Evolutionary conservation across 768 basidiomycete species (phyloP), one percentile per base, ranked within the genome.

Genomic region (Calocybe gangraenosa): DNA sequence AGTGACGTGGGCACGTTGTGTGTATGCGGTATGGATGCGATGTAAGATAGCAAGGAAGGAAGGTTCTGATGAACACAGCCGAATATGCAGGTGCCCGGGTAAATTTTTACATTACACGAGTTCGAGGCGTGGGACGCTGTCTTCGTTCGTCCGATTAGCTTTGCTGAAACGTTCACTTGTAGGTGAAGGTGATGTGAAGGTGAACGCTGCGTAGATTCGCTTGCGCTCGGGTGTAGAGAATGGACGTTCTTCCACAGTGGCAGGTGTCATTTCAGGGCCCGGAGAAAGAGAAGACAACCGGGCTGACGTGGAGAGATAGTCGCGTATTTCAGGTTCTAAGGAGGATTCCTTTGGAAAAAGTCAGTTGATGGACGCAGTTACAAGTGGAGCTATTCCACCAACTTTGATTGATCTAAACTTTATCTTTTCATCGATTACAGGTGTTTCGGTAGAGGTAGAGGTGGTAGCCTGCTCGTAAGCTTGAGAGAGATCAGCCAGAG

Each of bases 171-270:
- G 79, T 46, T 76, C 66, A 42, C 75, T 73, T 1, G 78, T 69
- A 8, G 78, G 79, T 1, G 83, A 83, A 6, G 87, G 87, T 1
- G 85, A 82, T 13, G 81, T 75, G 66, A 90, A 90, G 2, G 87
- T 89, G 59, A 90, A 90, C 3, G 84, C 74, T 17, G 84, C 72
- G 59, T 85, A 87, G 48, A 82, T 81, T 48, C 71, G 74, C 57
- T 81, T 80, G 55, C 85, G 79, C 56, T 89, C 83, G 3, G 87
- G 86, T 3, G 87, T 87, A 14, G 82, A 79, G 51, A 87, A 81
- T n/a, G 67, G 60, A 43, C 61, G 66, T 42, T 60, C 45, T 37
- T 65, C 67, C 35, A 63, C 58, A 28, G 25, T 5, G 20, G 67
- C 60, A 10, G 58, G 51, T 23, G 55, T 52, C 35, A 58, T 56